phyloP scores from a whole-genome alignment of 306 rosid genomes.

The Prinsepia uniflora region DNA sequence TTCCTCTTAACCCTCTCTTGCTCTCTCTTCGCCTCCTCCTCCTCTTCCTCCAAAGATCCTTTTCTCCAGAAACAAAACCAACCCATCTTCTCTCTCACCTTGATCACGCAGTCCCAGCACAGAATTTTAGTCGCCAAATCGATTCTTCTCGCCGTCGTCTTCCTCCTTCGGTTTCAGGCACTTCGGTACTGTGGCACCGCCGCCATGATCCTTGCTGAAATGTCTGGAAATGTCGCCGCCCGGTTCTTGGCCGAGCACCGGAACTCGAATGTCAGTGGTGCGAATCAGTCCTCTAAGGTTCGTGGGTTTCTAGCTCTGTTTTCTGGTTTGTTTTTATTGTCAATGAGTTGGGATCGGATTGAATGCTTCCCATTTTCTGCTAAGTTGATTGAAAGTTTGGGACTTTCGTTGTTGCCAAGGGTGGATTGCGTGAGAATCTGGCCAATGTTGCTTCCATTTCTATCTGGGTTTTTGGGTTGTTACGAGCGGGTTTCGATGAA shows the following conservation, averaged over 20 bases:
- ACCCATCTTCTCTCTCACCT: slow-evolving; percentile 32
- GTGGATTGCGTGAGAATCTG: slow-evolving; percentile 61
- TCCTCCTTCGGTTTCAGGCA: slow-evolving; percentile 78
- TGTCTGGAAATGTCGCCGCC: slow-evolving; percentile 57
- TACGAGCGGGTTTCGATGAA: slow-evolving; percentile 54
- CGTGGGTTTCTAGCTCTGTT: slow-evolving; percentile 58
- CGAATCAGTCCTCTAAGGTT: slow-evolving; percentile 31
- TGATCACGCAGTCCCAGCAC: slow-evolving; percentile 47
- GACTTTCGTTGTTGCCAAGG: slow-evolving; percentile 31
- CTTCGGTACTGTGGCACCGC: slow-evolving; percentile 84
- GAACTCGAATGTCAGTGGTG: slow-evolving; percentile 17
- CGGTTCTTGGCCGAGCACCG: slow-evolving; percentile 34
- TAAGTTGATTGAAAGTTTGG: slow-evolving; percentile 33
- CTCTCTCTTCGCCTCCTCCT: slow-evolving; percentile 28
- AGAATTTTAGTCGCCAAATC: slow-evolving; percentile 47
- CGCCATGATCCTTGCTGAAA: slow-evolving; percentile 83
- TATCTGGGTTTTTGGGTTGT: slow-evolving; percentile 66
- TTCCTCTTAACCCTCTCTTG: slow-evolving; percentile 44
- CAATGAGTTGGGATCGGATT: slow-evolving; percentile 74
- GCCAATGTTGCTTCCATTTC: slow-evolving; percentile 80
- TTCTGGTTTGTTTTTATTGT: slow-evolving; percentile 53
- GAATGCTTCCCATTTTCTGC: slow-evolving; percentile 72
- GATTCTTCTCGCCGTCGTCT: slow-evolving; percentile 58
- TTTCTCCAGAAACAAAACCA: slow-evolving; percentile 39
- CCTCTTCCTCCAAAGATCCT: slow-evolving; percentile 39